Base-by-base conservation (phyloP, 176 grass and related monocot genomes). In the Triticum timopheevii region DNA sequence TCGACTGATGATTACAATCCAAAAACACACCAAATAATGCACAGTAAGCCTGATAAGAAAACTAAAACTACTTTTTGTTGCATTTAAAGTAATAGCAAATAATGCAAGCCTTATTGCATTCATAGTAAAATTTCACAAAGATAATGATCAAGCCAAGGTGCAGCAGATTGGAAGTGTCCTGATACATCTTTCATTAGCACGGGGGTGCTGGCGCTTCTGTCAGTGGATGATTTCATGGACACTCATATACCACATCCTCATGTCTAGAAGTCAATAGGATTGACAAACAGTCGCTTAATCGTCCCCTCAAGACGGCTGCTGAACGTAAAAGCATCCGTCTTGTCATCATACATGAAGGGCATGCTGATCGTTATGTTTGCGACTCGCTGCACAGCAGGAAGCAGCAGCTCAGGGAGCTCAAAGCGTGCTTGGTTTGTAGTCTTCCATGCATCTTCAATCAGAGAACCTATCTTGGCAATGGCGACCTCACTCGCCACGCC, bases 271-370 rank as follows among this genome's bases (percentile, higher is more conserved):
- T 63, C 8, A 61, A 54, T 65, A 74, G 85, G 69, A 7, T 74
- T 22, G 40, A 87, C 69, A 75, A 87, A 87, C 28, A 87, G 40
- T 45, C 78, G 22, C 3, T 65, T 65, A 73, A 87, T 87, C 3
- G 62, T 33, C 58, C 78, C 85, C 61, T 81, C 73, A 33, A 81
- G 78, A n/a, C 69, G 40, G n/a, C 35, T 72, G 30, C 85, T 75
- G 69, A 65, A 75, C 10, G 78, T 87, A 49, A 81, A 87, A 39
- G 30, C 69, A 28, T 87, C 85, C 11, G 73, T 87, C n/a, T 81
- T 87, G 20, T 87, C 85, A 56, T 73, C 69, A 12, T 81, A 81
- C 78, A 87, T 86, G 27, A 86, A 80, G 0, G 77, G 85, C 77
- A 86, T 80, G 66, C 85, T 80, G 77, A 34, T 61, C 0, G 66